phyloP scores from a whole-genome alignment of 352 stramenopile genomes.

The Phytophthora podocarpi region DNA sequence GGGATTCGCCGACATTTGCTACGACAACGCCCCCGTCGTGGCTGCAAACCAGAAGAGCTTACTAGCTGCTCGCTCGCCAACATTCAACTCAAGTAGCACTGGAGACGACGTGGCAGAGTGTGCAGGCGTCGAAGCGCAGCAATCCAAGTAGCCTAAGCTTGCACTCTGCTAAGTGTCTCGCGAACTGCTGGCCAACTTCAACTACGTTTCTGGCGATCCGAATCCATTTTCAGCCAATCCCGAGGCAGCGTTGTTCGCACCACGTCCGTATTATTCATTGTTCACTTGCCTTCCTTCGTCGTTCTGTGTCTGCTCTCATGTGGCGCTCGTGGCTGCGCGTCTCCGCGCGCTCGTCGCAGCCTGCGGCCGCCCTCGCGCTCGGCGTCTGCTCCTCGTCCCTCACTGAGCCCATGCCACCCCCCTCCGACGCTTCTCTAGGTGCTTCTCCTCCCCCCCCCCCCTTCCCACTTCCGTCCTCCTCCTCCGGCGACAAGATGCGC shows the following conservation, averaged over 20 bases:
- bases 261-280: not conserved
- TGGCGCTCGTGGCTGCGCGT: slow-evolving; percentile 12
- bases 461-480: not conserved
- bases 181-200: too few relatives aligned
- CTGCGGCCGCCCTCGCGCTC: slow-evolving; percentile 5
- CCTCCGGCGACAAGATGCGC: slow-evolving; percentile 20
- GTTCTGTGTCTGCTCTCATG: not conserved
- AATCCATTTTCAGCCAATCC: too few relatives aligned
- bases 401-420: slow-evolving; percentile 14
- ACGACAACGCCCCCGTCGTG: not conserved
- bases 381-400: not conserved
- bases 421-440: not conserved
- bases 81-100: slow-evolving; percentile 4
- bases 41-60: not conserved
- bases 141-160: too few relatives aligned
- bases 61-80: not conserved
- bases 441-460: not conserved
- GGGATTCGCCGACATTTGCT: slow-evolving; percentile 6
- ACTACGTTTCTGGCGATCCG: too few relatives aligned
- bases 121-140: too few relatives aligned
- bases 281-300: not conserved
- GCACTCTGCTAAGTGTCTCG: too few relatives aligned
- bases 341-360: not conserved
- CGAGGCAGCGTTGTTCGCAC: too few relatives aligned
- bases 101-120: not conserved